phyloP scores from a whole-genome alignment of 2,329 filamentous ascomycete species.

The Nemania serpens region DNA sequence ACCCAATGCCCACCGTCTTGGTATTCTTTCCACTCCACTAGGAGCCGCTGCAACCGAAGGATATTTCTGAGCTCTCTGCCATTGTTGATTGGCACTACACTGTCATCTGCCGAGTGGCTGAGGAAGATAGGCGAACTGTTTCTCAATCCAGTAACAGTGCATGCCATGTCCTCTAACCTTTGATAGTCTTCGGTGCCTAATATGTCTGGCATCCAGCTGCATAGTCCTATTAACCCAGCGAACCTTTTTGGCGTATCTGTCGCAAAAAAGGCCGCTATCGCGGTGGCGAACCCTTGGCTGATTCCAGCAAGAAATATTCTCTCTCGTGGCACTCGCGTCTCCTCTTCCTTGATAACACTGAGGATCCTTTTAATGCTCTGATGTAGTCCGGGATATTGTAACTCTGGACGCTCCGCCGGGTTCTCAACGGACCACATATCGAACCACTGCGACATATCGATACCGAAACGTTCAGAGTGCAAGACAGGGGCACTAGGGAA shows the following conservation, averaged over 20 bases:
- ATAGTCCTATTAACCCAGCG: slow-evolving; percentile 29
- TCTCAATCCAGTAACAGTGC: neutral
- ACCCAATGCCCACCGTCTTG: slow-evolving; percentile 31
- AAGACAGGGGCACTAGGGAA: slow-evolving; percentile 34
- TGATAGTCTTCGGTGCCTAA: neutral
- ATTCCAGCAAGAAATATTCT: slow-evolving; percentile 41
- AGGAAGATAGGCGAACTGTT: slow-evolving; percentile 36
- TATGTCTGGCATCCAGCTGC: slow-evolving; percentile 38
- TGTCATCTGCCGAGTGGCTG: slow-evolving; percentile 38
- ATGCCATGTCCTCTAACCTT: neutral
- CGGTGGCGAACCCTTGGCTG: slow-evolving; percentile 41
- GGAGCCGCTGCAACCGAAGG: slow-evolving; percentile 17
- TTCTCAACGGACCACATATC: slow-evolving; percentile 57
- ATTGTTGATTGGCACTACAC: slow-evolving; percentile 37
- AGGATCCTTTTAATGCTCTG: slow-evolving; percentile 30
- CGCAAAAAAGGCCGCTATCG: slow-evolving; percentile 22
- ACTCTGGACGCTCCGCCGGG: slow-evolving; percentile 42
- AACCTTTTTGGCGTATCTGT: slow-evolving; percentile 1
- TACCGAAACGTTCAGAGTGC: slow-evolving; percentile 29
- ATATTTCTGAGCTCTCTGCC: slow-evolving; percentile 32
- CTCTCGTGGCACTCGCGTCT: slow-evolving; percentile 24
- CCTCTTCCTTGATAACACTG: slow-evolving; percentile 33
- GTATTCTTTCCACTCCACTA: slow-evolving; percentile 33
- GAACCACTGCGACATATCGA: slow-evolving; percentile 39
- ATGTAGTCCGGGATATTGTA: slow-evolving; percentile 32